Percentiles rank a stretch among this genome's conserved stretches.
Evolutionary conservation across 192 early-diverging fungal species (phyloP).

Genomic region (Umbelopsis vinacea): DNA sequence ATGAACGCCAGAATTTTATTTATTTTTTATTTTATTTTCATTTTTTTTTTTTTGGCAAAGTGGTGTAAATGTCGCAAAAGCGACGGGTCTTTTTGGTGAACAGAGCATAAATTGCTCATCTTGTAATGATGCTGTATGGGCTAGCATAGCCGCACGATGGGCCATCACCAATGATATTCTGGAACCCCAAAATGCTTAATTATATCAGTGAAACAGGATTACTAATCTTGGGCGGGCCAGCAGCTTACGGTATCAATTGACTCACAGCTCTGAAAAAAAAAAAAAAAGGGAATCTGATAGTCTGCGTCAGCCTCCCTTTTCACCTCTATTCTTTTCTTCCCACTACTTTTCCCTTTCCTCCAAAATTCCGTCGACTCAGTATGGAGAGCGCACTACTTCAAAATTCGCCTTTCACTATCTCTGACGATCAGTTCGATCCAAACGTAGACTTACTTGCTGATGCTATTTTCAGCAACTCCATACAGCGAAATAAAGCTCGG

Average conservation of each 20-base stretch:
- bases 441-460: slow-evolving; percentile 5
- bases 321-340: background rate
- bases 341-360: slow-evolving; percentile 9
- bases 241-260: background rate
- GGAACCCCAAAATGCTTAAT: background rate
- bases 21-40: no score
- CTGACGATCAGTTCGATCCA: slow-evolving; percentile 18
- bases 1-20: no score
- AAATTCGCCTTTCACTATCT: slow-evolving; percentile 18
- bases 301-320: background rate
- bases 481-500: background rate
- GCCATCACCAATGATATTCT: background rate
- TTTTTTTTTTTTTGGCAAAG: no score
- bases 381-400: slow-evolving; percentile 16
- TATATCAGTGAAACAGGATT: slow-evolving; percentile 4
- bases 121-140: no score
- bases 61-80: no score
- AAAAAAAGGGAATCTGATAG: background rate
- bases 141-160: no score
- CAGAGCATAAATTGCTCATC: background rate
- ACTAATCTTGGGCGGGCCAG: slow-evolving; percentile 1
- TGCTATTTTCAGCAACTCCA: slow-evolving; percentile 9
- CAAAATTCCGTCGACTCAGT: slow-evolving; percentile 10
- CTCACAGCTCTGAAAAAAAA: slow-evolving; percentile 5
- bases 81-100: background rate